phyloP scores from a whole-genome alignment of 306 rosid species.

The Luffa aegyptiaca region DNA sequence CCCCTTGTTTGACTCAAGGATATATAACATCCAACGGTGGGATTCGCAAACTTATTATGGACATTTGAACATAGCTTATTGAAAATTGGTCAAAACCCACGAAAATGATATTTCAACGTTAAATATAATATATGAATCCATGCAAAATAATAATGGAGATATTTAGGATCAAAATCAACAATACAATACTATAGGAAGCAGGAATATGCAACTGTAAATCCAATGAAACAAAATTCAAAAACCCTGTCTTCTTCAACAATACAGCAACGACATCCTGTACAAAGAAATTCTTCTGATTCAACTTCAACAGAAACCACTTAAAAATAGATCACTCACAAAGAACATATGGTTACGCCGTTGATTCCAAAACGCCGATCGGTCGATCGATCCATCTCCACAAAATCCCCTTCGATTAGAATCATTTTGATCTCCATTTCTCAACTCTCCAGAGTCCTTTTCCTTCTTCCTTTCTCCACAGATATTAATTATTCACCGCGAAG shows the following conservation, averaged over 20 bases:
- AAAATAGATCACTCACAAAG: not conserved
- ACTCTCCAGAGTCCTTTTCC: too few species aligned
- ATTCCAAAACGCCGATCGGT: not conserved
- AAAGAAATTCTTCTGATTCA: not conserved
- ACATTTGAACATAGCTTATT: too few species aligned
- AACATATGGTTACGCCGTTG: not conserved
- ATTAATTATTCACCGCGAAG: not conserved
- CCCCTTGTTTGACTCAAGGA: too few species aligned
- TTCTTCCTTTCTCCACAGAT: not conserved
- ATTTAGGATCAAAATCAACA: too few species aligned
- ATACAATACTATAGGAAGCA: too few species aligned
- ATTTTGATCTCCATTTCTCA: not conserved
- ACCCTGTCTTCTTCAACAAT: not conserved
- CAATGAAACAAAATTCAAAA: not conserved
- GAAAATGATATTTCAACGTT: too few species aligned
- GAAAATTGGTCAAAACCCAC: too few species aligned
- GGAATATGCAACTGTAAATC: too few species aligned
- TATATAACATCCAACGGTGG: too few species aligned
- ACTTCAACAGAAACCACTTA: not conserved
- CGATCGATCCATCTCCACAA: not conserved
- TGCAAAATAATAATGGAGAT: too few species aligned
- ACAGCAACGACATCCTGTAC: not conserved
- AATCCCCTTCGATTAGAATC: not conserved
- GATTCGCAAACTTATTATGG: too few species aligned
- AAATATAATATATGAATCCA: too few species aligned